A percentile compares a stretch with the other conserved stretches of the same genome.
These are phyloP conservation scores for Actinidia chinensis DNA, from an alignment of 179 eudicot genomes.

Conservation along the genomic window DNA sequence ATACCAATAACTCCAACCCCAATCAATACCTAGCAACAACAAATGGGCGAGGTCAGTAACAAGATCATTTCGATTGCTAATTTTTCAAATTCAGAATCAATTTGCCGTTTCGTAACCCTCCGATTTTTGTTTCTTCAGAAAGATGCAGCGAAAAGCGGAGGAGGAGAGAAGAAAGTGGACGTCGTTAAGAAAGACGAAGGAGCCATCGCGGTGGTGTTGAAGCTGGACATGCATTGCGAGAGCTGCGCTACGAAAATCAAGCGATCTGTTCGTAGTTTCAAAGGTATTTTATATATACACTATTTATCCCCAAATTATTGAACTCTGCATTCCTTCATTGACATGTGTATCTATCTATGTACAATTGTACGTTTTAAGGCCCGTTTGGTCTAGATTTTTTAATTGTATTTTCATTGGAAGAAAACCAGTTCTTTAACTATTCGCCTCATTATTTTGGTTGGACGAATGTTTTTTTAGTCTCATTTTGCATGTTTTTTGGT, in stretches of 20 bases:
- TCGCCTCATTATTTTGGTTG: too few relatives aligned
- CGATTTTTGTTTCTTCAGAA: conserved; percentile 4
- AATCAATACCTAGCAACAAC: neutral
- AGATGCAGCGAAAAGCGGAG: conserved; percentile 15
- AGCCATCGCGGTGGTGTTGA: conserved; percentile 38
- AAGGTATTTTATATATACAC: conserved; percentile 31
- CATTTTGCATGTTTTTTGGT: too few relatives aligned
- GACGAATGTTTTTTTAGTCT: too few relatives aligned
- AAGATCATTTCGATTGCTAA: neutral
- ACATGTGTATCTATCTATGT: neutral
- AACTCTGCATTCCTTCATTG: neutral
- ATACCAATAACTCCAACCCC: too few relatives aligned
- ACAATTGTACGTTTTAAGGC: neutral
- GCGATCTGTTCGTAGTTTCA: conserved; percentile 32
- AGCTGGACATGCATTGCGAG: conserved; percentile 58
- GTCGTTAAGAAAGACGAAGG: conserved; percentile 31
- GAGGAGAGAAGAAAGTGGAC: conserved; percentile 8
- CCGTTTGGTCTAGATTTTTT: neutral
- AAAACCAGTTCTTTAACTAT: too few relatives aligned
- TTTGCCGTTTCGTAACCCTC: too few relatives aligned
- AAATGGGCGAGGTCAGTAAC: conserved; percentile 24
- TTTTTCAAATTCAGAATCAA: too few relatives aligned
- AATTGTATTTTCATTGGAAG: too few relatives aligned
- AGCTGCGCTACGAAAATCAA: conserved; percentile 55
- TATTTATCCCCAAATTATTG: neutral